Evolutionary conservation across 805 yeast genomes (phyloP).

Genomic region (Hanseniaspora occidentalis): DNA sequence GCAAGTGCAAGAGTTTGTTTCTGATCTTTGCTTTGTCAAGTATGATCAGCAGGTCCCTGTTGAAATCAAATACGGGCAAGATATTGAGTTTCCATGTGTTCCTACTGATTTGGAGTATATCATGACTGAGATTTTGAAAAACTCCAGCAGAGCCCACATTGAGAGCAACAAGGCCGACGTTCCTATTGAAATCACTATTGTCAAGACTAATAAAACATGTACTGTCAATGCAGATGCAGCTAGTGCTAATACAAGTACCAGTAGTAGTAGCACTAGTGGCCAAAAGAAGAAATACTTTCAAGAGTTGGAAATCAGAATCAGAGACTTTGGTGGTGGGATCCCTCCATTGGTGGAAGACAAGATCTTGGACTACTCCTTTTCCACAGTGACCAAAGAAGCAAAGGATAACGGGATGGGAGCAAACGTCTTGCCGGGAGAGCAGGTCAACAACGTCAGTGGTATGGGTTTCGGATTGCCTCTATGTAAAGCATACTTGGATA

Average conservation of each 20-base stretch:
- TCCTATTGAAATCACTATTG: constrained; percentile 38
- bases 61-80: constrained; percentile 41
- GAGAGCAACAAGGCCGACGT: constrained; percentile 35
- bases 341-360: constrained; percentile 49
- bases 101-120: constrained; percentile 83
- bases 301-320: constrained; percentile 58
- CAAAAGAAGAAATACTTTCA: constrained; percentile 15
- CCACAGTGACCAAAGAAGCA: constrained; percentile 55
- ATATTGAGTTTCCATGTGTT: constrained; percentile 64
- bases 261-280: background rate
- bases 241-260: constrained; percentile 11
- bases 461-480: constrained; percentile 94
- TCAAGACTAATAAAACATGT: constrained; percentile 18
- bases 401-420: constrained; percentile 35
- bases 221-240: constrained; percentile 11
- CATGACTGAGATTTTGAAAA: constrained; percentile 75
- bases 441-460: constrained; percentile 69
- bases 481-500: constrained; percentile 57
- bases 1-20: constrained; percentile 60
- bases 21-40: constrained; percentile 71
- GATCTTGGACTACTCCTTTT: constrained; percentile 76
- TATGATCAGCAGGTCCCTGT: constrained; percentile 65
- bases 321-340: constrained; percentile 89
- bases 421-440: constrained; percentile 60
- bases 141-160: constrained; percentile 77